A percentile compares a stretch with the other conserved stretches of the same genome.
Evolutionary conservation across 129 eudicot species (phyloP).

Genomic region (Lactuca saligna): DNA sequence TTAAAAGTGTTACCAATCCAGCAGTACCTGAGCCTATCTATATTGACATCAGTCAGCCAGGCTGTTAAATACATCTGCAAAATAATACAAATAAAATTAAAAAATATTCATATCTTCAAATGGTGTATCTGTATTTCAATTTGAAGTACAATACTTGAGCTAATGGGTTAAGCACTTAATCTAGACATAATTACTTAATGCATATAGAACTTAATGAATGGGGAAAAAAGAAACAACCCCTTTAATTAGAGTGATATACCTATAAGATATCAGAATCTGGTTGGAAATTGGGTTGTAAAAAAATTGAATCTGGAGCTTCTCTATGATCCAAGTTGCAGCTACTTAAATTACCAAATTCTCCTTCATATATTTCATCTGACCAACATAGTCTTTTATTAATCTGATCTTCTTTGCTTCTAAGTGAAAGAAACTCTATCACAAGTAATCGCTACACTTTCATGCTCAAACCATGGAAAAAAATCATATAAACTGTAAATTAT

Average conservation of each 20-base stretch:
- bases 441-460: slow-evolving; percentile 69
- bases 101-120: slow-evolving; percentile 12
- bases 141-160: neutral
- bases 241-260: slow-evolving; percentile 36
- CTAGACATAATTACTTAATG: neutral
- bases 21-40: slow-evolving; percentile 66
- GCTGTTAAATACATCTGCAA: slow-evolving; percentile 80
- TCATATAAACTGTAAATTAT: neutral
- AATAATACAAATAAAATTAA: slow-evolving; percentile 12
- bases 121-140: slow-evolving; percentile 2
- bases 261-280: slow-evolving; percentile 57
- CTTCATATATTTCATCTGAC: slow-evolving; percentile 69
- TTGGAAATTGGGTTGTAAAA: slow-evolving; percentile 30
- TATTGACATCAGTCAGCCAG: slow-evolving; percentile 76
- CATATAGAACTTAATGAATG: neutral
- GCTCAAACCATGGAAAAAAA: slow-evolving; percentile 12
- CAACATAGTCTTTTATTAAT: slow-evolving; percentile 37
- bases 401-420: slow-evolving; percentile 35
- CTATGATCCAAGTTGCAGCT: slow-evolving; percentile 45
- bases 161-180: neutral
- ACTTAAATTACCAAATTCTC: slow-evolving; percentile 67
- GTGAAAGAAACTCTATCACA: slow-evolving; percentile 70
- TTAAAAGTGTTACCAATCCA: neutral
- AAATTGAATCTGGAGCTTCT: slow-evolving; percentile 44
- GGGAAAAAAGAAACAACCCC: neutral